These are phyloP conservation scores for Ascosphaera pollenicola DNA, from an alignment of 2,329 filamentous ascomycete genomes.

Conservation along the genomic window DNA sequence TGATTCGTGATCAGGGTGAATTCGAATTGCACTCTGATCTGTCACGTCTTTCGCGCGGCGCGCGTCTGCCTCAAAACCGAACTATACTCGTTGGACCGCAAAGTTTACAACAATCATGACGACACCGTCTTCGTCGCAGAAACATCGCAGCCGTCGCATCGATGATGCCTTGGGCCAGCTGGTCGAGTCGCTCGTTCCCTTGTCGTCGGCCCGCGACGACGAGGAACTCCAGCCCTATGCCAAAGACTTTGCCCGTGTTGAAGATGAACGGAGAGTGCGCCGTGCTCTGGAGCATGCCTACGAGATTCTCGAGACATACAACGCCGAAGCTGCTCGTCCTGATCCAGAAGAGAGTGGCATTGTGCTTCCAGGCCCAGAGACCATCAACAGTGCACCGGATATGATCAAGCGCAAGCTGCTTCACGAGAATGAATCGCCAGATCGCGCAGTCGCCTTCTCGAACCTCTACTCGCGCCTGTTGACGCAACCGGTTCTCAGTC, in stretches of 20 bases:
- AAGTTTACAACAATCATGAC: slow-evolving; percentile 7
- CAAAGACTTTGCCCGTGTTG: slow-evolving; percentile 14
- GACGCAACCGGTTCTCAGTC: slow-evolving; percentile 73
- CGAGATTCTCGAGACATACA: slow-evolving; percentile 15
- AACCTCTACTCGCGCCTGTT: slow-evolving; percentile 79
- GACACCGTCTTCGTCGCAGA: slow-evolving; percentile 10
- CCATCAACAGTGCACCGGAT: slow-evolving; percentile 76
- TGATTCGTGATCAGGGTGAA: too few relatives aligned
- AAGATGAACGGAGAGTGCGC: slow-evolving; percentile 18
- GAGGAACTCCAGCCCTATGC: slow-evolving; percentile 14
- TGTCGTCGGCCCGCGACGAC: slow-evolving; percentile 13
- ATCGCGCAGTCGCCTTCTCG: slow-evolving; percentile 61
- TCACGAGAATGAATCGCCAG: slow-evolving; percentile 48
- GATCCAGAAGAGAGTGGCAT: slow-evolving; percentile 11
- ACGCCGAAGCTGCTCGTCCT: slow-evolving; percentile 3
- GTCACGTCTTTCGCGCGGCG: not conserved
- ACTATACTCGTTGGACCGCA: not conserved
- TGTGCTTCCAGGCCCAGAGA: slow-evolving; percentile 13
- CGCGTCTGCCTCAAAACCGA: not conserved
- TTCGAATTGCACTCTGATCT: too few relatives aligned
- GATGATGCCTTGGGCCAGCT: slow-evolving; percentile 23
- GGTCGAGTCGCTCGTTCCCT: slow-evolving; percentile 19
- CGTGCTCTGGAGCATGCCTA: slow-evolving; percentile 16
- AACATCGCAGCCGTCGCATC: slow-evolving; percentile 17
- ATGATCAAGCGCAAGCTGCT: slow-evolving; percentile 77